Evolutionary conservation across 768 basidiomycete species (phyloP).

Genomic region (Dendrothele bispora): DNA sequence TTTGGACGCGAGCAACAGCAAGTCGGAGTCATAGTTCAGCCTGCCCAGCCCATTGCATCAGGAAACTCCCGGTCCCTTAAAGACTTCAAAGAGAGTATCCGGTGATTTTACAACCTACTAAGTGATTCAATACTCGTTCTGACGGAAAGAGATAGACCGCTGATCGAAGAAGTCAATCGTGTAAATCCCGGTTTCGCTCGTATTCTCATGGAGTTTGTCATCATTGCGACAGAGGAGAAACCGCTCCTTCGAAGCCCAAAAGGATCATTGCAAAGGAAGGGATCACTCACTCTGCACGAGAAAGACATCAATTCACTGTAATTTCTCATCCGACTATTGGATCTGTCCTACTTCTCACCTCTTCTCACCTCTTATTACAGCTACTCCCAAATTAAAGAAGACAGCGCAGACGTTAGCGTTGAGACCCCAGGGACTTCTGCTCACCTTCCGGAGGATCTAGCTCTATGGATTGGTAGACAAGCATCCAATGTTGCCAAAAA

Average conservation of each 20-base stretch:
- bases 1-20: slow-evolving; percentile 37
- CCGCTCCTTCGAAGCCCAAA: slow-evolving; percentile 46
- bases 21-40: slow-evolving; percentile 30
- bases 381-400: slow-evolving; percentile 22
- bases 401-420: slow-evolving; percentile 22
- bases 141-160: slow-evolving; percentile 21
- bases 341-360: background rate
- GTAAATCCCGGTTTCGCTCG: slow-evolving; percentile 38
- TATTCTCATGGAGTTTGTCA: slow-evolving; percentile 54
- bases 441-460: slow-evolving; percentile 7
- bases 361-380: background rate
- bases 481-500: slow-evolving; percentile 25
- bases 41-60: slow-evolving; percentile 26
- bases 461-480: slow-evolving; percentile 20
- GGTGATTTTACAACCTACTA: background rate
- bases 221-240: slow-evolving; percentile 38
- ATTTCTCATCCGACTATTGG: slow-evolving; percentile 1
- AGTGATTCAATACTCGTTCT: background rate
- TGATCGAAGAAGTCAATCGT: slow-evolving; percentile 42
- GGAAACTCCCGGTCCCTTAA: slow-evolving; percentile 23
- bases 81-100: slow-evolving; percentile 35
- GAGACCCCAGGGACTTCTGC: slow-evolving; percentile 20
- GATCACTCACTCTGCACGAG: slow-evolving; percentile 36
- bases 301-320: slow-evolving; percentile 41
- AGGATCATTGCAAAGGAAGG: slow-evolving; percentile 43